Evolutionary conservation across 225 moss, liverwort and hornwort genomes (phyloP).

Genomic region (Antitrichia curtipendula): DNA sequence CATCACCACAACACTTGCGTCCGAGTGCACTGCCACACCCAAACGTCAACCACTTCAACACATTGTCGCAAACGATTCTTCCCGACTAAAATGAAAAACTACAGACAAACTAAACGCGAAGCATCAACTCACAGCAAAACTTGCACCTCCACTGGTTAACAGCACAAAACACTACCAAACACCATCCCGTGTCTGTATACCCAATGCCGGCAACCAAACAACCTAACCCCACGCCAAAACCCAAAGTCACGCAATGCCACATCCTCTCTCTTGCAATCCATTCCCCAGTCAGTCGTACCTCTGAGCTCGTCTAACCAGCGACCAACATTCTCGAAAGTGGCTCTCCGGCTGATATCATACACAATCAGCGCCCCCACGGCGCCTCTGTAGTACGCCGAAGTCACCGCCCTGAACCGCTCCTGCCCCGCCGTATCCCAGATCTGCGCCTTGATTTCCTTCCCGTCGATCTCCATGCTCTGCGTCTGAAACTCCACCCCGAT

Average conservation of each 20-base stretch:
- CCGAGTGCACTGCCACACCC: slow-evolving; percentile 64
- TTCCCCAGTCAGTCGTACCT: slow-evolving; percentile 18
- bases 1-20: slow-evolving; percentile 86
- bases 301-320: slow-evolving; percentile 90
- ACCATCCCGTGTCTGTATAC: background rate
- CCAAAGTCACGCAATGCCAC: background rate
- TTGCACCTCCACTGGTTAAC: background rate
- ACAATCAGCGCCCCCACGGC: slow-evolving; percentile 92
- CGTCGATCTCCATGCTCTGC: slow-evolving; percentile 87
- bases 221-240: background rate
- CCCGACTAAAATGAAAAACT: background rate
- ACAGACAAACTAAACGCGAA: background rate
- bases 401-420: slow-evolving; percentile 86
- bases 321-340: slow-evolving; percentile 72
- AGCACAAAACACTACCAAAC: background rate
- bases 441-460: slow-evolving; percentile 88
- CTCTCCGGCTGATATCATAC: slow-evolving; percentile 83
- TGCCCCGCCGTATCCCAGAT: slow-evolving; percentile 99
- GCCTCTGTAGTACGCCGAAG: slow-evolving; percentile 82
- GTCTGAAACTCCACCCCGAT: slow-evolving; percentile 95
- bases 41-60: background rate
- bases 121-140: background rate
- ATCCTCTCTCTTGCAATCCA: background rate
- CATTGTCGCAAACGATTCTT: background rate
- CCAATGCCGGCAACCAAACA: background rate